Evolutionary conservation across 164 flowering plant genomes (phyloP).

Genomic region (Tetracentron sinense): DNA sequence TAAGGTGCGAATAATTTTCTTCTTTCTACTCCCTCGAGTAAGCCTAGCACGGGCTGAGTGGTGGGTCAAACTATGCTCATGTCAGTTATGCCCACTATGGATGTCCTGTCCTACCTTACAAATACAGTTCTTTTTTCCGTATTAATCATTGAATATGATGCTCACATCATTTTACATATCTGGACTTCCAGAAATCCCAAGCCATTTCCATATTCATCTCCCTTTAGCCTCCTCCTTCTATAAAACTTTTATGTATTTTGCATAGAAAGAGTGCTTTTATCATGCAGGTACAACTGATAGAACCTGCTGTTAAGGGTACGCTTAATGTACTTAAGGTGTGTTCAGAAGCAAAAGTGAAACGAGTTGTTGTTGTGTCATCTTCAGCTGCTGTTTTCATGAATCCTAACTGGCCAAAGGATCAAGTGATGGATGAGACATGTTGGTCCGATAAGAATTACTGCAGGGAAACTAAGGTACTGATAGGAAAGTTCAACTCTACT

Average conservation of each 20-base stretch:
- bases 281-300: conserved; percentile 42
- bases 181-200: too few species aligned
- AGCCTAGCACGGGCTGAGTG: too few species aligned
- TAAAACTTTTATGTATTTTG: neutral
- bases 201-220: too few species aligned
- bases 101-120: too few species aligned
- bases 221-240: neutral
- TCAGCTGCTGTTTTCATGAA: conserved; percentile 32
- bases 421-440: conserved; percentile 40
- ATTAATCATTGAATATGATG: too few species aligned
- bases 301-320: conserved; percentile 58
- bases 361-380: conserved; percentile 52
- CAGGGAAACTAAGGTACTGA: conserved; percentile 27
- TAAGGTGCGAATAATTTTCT: too few species aligned
- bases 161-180: too few species aligned
- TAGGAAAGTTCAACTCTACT: too few species aligned
- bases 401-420: conserved; percentile 39
- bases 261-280: neutral
- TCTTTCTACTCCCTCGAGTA: too few species aligned
- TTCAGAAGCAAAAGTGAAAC: conserved; percentile 33
- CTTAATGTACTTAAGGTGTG: conserved; percentile 48
- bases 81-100: too few species aligned
- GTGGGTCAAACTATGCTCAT: too few species aligned
- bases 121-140: too few species aligned
- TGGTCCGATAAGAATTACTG: conserved; percentile 51